Evolutionary conservation across 495 filamentous ascomycete genomes (phyloP), one percentile per base, ranked within the genome.

Genomic region (Apiosordaria backusii): DNA sequence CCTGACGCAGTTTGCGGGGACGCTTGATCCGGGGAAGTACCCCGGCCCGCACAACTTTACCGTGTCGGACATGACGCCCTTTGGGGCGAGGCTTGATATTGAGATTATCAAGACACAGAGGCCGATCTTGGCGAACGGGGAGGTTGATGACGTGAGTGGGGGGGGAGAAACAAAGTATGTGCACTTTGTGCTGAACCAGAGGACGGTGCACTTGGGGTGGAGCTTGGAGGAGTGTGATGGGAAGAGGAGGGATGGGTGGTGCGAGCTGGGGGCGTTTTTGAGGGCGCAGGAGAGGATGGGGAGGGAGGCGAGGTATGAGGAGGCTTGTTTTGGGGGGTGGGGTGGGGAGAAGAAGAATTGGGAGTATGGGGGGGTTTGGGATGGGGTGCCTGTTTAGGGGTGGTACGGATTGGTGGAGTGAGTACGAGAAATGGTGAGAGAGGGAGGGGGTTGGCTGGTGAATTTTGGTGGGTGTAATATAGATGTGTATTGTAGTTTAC

Each of bases 181-280:
- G 4, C 87, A 89, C 71, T 88, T 90, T 72, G 72, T 89, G 9
- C 77, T 87, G 26, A 89, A 89, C 68, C 86, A 88, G 74, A 76
- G 87, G 19, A 89, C 86, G 0, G 62, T 90, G 0, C 87, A 87
- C 2, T 75, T 89, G 0, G 85, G 86, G 7, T 70, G 68, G 27
- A 87, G 84, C 64, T 83, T 86, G 58, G 68, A 81, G 13, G 81
- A 79, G n/a, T 90, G 87, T 72, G 85, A 81, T 18, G 72, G 61
- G 10, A 65, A 77, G 1, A 75, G 86, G 1, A 77, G 82, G n/a
- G 87, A 89, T 72, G 87, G 87, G 7, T 89, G 87, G 87, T 89
- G 87, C 69, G 85, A 88, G 69, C 66, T 89, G 19, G 70, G 75
- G 10, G 84, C 82, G 0, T 89, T 89, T 66, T 68, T 90, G 62